Evolutionary conservation across 1,139 yeast species (phyloP), one percentile per base, ranked within the genome.

Genomic region (Hyphopichia buzzinii): DNA sequence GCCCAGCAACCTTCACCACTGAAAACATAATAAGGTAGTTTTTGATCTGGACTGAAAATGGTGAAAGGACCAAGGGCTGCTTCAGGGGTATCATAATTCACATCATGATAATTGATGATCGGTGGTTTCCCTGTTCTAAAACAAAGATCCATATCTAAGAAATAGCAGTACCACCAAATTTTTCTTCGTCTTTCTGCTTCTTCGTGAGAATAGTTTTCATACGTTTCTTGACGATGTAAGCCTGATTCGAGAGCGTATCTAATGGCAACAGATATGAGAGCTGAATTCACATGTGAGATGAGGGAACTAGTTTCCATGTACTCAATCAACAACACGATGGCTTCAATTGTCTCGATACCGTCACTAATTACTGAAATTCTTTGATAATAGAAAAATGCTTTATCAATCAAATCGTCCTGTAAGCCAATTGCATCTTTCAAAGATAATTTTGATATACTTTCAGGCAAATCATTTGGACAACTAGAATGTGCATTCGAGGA

Each of bases 201-300:
- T 4, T 40, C 43, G 0, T 19, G 21, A 2, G 43, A 25, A n/a
- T 50, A 38, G 11, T 35, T 19, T 10, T 39, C 44, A 17, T 44
- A 52, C 1, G 51, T 40, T 33, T 55, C 60, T 8, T 39, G 40
- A 3, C 57, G 38, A 29, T 56, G 59, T 23, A 56, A 39, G 3
- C 59, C 59, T 21, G 53, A 42, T 24, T 50, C 57, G 27, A 54
- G 56, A 3, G 58, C 59, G 29, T 38, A 48, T n/a, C 61, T 42
- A 3, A 56, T 43, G 1, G 60, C 64, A 22, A 51, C 49, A 2
- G 54, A 36, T 1, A 43, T 39, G 10, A 57, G 34, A 8, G 48
- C 45, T 35, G 47, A 52, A 37, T 49, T 54, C 28, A 50, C 45
- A 19, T 50, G 51, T 16, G 53, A 43, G 3, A 50, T 39, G 14